Evolutionary conservation across 495 filamentous ascomycete genomes (phyloP).

Genomic region (Cenococcum geophilum): DNA sequence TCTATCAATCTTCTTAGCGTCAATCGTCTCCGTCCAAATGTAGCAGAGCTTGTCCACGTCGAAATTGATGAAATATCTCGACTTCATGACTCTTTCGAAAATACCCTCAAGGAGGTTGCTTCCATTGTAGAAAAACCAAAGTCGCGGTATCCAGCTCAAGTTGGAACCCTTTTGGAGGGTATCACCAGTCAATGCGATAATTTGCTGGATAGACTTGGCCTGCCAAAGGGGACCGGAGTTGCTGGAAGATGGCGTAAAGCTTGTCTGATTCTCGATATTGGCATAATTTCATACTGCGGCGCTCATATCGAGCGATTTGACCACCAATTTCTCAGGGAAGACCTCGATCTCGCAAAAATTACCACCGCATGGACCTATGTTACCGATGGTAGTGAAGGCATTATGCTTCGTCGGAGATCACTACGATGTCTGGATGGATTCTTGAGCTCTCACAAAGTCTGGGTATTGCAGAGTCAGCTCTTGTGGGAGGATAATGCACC

Average conservation of each 20-base stretch:
- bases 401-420: slow-evolving; percentile 12
- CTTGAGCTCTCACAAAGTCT: slow-evolving; percentile 3
- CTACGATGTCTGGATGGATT: slow-evolving; percentile 13
- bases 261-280: slow-evolving; percentile 8
- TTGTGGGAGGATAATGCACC: slow-evolving; percentile 4
- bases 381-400: slow-evolving; percentile 17
- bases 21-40: not conserved
- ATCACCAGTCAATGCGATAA: slow-evolving; percentile 3
- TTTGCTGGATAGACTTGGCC: slow-evolving; percentile 4
- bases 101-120: not conserved
- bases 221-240: not conserved
- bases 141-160: not conserved
- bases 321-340: slow-evolving; percentile 7
- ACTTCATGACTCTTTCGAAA: not conserved
- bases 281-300: slow-evolving; percentile 13
- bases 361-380: slow-evolving; percentile 16
- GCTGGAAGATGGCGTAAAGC: slow-evolving; percentile 14
- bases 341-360: slow-evolving; percentile 16
- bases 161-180: not conserved
- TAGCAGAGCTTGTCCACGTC: slow-evolving; percentile 3
- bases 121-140: not conserved
- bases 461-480: slow-evolving; percentile 9
- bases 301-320: slow-evolving; percentile 18
- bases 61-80: not conserved
- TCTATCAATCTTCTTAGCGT: slow-evolving; percentile 10